Percentiles rank a stretch among this genome's conserved stretches.
Evolutionary conservation across 345 rosid species (phyloP).

Genomic region (Combretum micranthum): DNA sequence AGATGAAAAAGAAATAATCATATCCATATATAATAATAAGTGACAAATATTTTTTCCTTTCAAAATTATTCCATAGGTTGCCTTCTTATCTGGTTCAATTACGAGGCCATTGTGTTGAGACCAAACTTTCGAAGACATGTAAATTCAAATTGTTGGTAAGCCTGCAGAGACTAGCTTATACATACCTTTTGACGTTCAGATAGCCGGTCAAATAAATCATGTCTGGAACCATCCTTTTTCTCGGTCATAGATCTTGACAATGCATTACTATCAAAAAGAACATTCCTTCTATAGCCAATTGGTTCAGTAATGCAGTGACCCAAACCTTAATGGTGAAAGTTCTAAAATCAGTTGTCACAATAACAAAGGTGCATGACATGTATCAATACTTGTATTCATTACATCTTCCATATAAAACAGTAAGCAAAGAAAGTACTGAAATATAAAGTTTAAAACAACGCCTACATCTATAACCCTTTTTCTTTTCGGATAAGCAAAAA

Average conservation of each 20-base stretch:
- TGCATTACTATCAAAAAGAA: conserved; percentile 31
- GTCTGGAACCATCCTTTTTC: conserved; percentile 36
- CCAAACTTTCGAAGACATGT: no score
- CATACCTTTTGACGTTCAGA: conserved; percentile 84
- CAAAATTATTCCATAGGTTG: no score
- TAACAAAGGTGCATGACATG: no score
- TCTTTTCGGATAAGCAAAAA: no score
- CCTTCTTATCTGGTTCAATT: not conserved
- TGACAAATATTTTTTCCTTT: no score
- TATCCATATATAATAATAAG: no score
- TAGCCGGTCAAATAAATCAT: conserved; percentile 60
- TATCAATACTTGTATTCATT: no score
- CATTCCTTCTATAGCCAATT: conserved; percentile 17
- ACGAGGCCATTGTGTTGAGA: no score
- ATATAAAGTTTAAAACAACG: conserved; percentile 2
- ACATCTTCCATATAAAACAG: no score
- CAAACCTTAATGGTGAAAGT: conserved; percentile 36
- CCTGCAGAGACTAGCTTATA: not conserved
- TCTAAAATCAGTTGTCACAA: no score
- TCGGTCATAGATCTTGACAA: conserved; percentile 68
- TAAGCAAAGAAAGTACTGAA: not conserved
- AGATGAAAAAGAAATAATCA: no score
- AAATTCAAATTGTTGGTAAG: no score
- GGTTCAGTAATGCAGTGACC: conserved; percentile 62
- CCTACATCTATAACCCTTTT: not conserved